Evolutionary conservation across 2,329 filamentous ascomycete genomes (phyloP), one percentile per base, ranked within the genome.

Genomic region (Parafenestella ontariensis): DNA sequence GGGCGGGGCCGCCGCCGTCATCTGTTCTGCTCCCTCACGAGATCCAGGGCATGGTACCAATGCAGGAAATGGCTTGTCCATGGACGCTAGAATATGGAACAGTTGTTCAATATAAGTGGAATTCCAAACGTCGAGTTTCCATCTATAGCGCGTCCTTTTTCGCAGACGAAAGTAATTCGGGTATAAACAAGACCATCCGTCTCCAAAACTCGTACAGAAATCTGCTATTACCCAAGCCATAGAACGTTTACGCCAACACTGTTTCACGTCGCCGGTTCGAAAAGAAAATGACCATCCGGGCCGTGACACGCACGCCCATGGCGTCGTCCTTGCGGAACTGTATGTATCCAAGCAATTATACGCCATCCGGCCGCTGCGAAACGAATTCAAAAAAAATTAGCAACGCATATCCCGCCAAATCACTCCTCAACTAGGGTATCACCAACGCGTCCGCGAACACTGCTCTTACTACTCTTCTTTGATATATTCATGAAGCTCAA

Each of bases 401-500:
- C 20, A 15, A 9, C 9, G 5, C 24, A 26, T 26, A 9, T 23
- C n/a, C n/a, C 15, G n/a, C 31, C 31, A 34, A 13, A 24, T 40
- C 37, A 75, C 61, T 75, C 73, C 54, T 76, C 73, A 42, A 65
- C 59, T 42, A 75, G 65, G 52, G 65, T 69, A 59, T 71, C 68
- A 47, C 67, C 65, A 33, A 62, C 50, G 15, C 55, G 59, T 41
- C 66, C 66, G 53, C 58, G 64, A 5, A 75, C 80, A 70, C 79
- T 83, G 54, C 68, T 78, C 72, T 86, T 88, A 69, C 83, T 86
- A 41, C 79, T 79, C 78, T 90, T 91, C 73, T 87, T 88, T 26
- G 89, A 88, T 46, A 92, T 82, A 72, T 89, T 90, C 68, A 96
- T 80, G 66, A 92, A 80, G 72, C 90, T 95, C 62, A 96, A 81